Evolutionary conservation across 164 flowering plant genomes (phyloP).

Genomic region (Umbilicus rupestris): DNA sequence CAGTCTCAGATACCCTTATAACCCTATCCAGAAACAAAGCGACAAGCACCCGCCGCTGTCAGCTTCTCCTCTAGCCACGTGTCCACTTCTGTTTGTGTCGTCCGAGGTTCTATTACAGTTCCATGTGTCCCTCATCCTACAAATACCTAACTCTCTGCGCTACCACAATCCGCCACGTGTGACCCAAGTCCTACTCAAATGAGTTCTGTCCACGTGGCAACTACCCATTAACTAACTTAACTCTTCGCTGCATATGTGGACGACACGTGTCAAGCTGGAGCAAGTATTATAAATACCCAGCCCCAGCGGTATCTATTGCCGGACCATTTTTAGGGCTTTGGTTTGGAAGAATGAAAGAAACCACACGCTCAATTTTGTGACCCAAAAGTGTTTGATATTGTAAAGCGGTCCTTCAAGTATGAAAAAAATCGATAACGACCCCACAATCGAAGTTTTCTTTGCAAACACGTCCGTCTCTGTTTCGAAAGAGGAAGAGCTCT

Average conservation of each 20-base stretch:
- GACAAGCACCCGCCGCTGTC: background rate
- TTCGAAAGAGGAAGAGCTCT: background rate
- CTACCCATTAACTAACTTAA: background rate
- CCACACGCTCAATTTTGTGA: background rate
- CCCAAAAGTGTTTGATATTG: constrained; percentile 2
- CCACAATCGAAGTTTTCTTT: background rate
- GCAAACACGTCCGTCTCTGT: constrained; percentile 1
- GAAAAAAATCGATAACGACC: background rate
- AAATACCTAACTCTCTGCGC: background rate
- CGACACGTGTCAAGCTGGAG: background rate
- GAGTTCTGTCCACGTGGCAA: background rate
- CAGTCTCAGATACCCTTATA: background rate
- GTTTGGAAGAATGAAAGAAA: background rate
- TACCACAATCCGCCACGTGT: background rate
- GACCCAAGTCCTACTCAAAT: background rate
- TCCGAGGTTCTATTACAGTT: background rate
- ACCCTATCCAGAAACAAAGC: background rate
- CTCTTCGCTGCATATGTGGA: background rate
- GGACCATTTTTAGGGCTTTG: background rate
- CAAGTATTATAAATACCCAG: background rate
- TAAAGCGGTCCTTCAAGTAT: background rate
- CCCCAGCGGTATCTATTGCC: background rate
- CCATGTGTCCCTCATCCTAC: background rate
- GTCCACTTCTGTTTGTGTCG: background rate
- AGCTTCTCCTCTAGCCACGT: background rate